These are phyloP conservation scores for Rubroboletus satanas DNA, from an alignment of 768 basidiomycete species.

Conservation along the genomic window DNA sequence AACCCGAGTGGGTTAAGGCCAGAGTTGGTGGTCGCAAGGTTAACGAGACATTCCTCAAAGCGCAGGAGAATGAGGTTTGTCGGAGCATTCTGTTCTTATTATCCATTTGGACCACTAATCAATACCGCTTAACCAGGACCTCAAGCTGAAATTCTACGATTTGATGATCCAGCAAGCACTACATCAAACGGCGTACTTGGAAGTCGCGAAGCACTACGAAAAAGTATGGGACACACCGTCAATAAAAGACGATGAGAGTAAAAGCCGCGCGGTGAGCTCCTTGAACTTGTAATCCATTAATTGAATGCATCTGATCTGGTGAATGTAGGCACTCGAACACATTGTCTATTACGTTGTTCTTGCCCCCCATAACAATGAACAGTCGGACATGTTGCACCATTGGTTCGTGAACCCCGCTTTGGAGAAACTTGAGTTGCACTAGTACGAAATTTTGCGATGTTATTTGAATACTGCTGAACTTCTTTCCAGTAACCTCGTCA, in stretches of 20 bases:
- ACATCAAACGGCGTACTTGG: conserved; percentile 79
- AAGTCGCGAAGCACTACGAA: conserved; percentile 92
- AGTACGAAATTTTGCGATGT: conserved; percentile 46
- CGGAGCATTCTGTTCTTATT: neutral
- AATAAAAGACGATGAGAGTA: conserved; percentile 79
- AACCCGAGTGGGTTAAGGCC: conserved; percentile 91
- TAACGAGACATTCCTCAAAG: conserved; percentile 89
- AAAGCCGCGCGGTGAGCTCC: conserved; percentile 59
- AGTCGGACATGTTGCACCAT: conserved; percentile 93
- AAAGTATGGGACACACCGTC: conserved; percentile 97
- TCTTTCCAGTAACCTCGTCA: conserved; percentile 74
- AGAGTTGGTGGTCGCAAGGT: conserved; percentile 90
- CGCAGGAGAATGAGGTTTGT: conserved; percentile 79
- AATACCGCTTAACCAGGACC: conserved; percentile 52
- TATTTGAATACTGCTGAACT: conserved; percentile 2
- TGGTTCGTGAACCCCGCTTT: conserved; percentile 76
- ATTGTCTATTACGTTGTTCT: conserved; percentile 94
- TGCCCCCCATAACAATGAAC: conserved; percentile 93
- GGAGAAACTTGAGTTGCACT: conserved; percentile 76
- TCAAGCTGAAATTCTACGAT: conserved; percentile 95
- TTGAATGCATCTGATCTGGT: conserved; percentile 1
- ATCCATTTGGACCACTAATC: neutral
- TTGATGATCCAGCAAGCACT: conserved; percentile 95
- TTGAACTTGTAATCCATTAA: neutral
- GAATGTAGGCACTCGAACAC: conserved; percentile 78